Conservation (phyloP, 2,329 filamentous ascomycete genomes). For the Apiospora rasikravindrae region DNA sequence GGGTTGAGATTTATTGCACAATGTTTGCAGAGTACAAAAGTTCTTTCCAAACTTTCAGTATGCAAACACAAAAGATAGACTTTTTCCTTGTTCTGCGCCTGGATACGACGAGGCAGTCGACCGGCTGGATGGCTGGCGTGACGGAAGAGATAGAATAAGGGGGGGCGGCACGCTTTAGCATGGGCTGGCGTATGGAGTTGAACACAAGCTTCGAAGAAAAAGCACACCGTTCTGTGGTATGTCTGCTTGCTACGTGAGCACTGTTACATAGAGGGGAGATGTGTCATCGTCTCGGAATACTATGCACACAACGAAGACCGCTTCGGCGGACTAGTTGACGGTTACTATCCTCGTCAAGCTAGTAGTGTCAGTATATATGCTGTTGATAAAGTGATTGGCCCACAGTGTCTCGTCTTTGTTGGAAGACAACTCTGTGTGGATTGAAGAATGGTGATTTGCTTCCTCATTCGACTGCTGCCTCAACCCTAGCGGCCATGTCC, state of each 20-base stretch:
- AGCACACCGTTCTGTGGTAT: slow-evolving; percentile 14
- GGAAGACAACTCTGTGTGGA: no score
- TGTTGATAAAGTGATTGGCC: not conserved
- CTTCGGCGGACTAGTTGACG: not conserved
- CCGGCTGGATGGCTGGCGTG: slow-evolving; percentile 7
- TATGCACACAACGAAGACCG: not conserved
- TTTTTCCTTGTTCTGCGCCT: not conserved
- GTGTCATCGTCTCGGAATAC: slow-evolving; percentile 5
- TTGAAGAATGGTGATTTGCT: not conserved
- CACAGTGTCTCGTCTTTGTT: no score
- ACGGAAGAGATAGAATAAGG: slow-evolving; percentile 19
- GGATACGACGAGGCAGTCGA: not conserved
- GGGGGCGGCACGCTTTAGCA: slow-evolving; percentile 19
- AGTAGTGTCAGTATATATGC: not conserved
- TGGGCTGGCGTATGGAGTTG: slow-evolving; percentile 24
- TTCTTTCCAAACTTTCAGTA: not conserved
- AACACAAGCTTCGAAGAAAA: slow-evolving; percentile 4
- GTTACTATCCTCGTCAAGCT: not conserved
- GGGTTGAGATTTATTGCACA: not conserved
- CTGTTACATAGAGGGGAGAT: slow-evolving; percentile 17
- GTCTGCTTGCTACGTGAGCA: slow-evolving; percentile 13
- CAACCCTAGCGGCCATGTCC: no score
- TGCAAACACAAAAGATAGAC: slow-evolving; percentile 6
- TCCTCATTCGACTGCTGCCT: not conserved
- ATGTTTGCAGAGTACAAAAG: not conserved